A percentile compares a stretch with the other conserved stretches of the same genome.
phyloP scores from a whole-genome alignment of 495 filamentous ascomycete species.

The Recurvomyces mirabilis region DNA sequence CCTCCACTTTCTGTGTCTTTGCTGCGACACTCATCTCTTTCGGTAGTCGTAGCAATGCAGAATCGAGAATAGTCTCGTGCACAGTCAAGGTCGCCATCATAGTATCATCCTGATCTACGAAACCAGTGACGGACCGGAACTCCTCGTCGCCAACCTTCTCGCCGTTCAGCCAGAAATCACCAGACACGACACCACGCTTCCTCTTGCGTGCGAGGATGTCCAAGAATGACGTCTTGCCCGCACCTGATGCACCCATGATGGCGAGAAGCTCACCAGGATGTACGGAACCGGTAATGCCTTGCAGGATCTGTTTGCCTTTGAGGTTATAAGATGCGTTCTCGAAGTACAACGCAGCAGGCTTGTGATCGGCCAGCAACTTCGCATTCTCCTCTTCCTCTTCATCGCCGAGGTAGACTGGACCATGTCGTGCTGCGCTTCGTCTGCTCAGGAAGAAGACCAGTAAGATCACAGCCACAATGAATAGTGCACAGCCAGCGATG shows the following conservation, averaged over 20 bases:
- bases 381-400: conserved; percentile 72
- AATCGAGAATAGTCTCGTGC: conserved; percentile 94
- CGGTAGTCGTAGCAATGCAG: conserved; percentile 79
- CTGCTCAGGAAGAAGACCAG: conserved; percentile 81
- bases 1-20: conserved; percentile 80
- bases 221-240: conserved; percentile 93
- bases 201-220: conserved; percentile 97
- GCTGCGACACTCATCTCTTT: conserved; percentile 74
- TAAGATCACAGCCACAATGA: conserved; percentile 75
- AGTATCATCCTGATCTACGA: conserved; percentile 96
- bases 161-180: conserved; percentile 88
- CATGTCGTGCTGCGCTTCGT: conserved; percentile 50
- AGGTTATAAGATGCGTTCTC: conserved; percentile 77
- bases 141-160: conserved; percentile 77
- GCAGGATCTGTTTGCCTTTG: conserved; percentile 78
- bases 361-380: conserved; percentile 81
- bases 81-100: conserved; percentile 96
- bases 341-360: conserved; percentile 78
- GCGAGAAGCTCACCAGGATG: conserved; percentile 85
- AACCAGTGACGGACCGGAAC: conserved; percentile 83
- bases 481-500: conserved; percentile 77
- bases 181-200: conserved; percentile 69
- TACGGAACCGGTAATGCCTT: conserved; percentile 68
- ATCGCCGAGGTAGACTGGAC: conserved; percentile 65
- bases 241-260: conserved; percentile 96